Evolutionary conservation across 2,329 filamentous ascomycete species (phyloP).

Genomic region (Fusarium oligoseptatum): DNA sequence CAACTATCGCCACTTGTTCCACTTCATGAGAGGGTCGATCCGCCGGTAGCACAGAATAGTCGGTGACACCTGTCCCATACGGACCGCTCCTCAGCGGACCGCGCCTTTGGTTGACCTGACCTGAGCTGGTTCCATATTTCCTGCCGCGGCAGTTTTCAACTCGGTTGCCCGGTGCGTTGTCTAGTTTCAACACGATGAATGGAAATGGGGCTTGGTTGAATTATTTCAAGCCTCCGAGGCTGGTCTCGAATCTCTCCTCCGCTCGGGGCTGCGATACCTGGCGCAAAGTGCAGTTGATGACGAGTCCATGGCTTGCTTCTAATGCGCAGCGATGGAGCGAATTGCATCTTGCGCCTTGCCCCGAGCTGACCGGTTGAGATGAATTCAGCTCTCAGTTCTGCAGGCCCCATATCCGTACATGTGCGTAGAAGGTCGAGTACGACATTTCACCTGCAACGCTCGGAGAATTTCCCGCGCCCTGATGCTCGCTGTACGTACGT

Average conservation of each 20-base stretch:
- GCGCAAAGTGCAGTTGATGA: constrained; percentile 4
- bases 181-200: not conserved
- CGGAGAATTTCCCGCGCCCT: constrained; percentile 10
- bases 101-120: constrained; percentile 1
- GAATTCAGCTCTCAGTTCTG: not conserved
- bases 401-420: constrained; percentile 1
- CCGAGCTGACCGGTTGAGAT: constrained; percentile 9
- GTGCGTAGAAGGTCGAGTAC: not conserved
- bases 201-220: constrained; percentile 2
- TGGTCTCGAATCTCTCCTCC: not conserved
- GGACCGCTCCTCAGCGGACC: constrained; percentile 10
- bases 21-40: constrained; percentile 9
- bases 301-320: constrained; percentile 10
- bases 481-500: not conserved
- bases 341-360: not conserved
- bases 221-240: not conserved
- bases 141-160: not conserved
- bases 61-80: constrained; percentile 18
- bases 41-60: constrained; percentile 1
- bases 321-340: constrained; percentile 8
- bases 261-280: not conserved
- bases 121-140: not conserved
- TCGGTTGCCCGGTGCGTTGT: not conserved
- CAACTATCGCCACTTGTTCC: constrained; percentile 2
- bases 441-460: constrained; percentile 8